These are phyloP conservation scores for Isatis tinctoria DNA, from an alignment of 345 rosid genomes.

Conservation along the genomic window DNA sequence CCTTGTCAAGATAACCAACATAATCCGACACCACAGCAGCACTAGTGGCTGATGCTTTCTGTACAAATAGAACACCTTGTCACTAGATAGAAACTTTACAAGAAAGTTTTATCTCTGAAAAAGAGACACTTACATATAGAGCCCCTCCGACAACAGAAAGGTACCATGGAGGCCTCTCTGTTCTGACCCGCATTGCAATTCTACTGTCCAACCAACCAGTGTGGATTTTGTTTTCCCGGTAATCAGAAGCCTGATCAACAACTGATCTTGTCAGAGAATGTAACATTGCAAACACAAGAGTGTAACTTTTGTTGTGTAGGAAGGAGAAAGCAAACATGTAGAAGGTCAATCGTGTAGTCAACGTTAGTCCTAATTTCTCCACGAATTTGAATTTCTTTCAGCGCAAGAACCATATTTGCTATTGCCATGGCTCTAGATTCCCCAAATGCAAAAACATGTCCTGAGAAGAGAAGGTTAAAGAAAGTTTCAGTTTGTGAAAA, in stretches of 20 bases:
- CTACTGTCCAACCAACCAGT: slow-evolving; percentile 99
- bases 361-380: slow-evolving; percentile 96
- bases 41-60: slow-evolving; percentile 95
- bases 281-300: slow-evolving; percentile 4
- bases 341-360: slow-evolving; percentile 88
- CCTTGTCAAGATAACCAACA: slow-evolving; percentile 94
- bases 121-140: slow-evolving; percentile 59
- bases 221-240: slow-evolving; percentile 90
- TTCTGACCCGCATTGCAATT: slow-evolving; percentile 99
- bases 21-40: slow-evolving; percentile 97
- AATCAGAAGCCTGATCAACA: slow-evolving; percentile 71
- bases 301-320: not conserved
- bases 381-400: slow-evolving; percentile 96
- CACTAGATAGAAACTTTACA: not conserved
- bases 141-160: slow-evolving; percentile 99
- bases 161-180: slow-evolving; percentile 98
- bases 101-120: not conserved
- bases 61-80: slow-evolving; percentile 26
- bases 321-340: slow-evolving; percentile 58
- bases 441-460: slow-evolving; percentile 96
- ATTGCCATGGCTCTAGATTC: slow-evolving; percentile 96
- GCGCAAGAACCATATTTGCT: slow-evolving; percentile 97
- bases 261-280: slow-evolving; percentile 18
- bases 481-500: not conserved
- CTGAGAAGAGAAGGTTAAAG: slow-evolving; percentile 32